These are phyloP conservation scores for Auricularia sp. DNA, from an alignment of 768 basidiomycete species.

Conservation along the genomic window DNA sequence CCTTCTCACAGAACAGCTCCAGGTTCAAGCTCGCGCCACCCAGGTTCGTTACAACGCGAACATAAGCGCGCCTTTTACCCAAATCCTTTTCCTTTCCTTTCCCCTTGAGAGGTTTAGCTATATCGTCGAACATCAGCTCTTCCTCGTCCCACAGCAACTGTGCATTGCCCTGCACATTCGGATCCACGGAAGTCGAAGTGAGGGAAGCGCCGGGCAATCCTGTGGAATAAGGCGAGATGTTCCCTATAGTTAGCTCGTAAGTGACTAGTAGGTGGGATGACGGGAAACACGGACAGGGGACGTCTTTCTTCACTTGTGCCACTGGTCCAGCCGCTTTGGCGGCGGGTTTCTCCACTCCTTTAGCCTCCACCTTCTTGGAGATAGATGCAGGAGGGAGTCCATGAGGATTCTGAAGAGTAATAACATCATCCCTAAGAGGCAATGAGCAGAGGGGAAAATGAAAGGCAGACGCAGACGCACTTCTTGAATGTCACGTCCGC, in stretches of 20 bases:
- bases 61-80: constrained; percentile 88
- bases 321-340: background rate
- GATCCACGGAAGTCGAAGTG: constrained; percentile 84
- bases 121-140: constrained; percentile 95
- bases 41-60: constrained; percentile 86
- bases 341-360: background rate
- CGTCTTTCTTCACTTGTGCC: constrained; percentile 32
- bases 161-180: constrained; percentile 60
- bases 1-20: constrained; percentile 85
- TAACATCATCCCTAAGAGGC: constrained; percentile 85
- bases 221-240: constrained; percentile 81
- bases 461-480: constrained; percentile 30
- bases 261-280: too few species aligned
- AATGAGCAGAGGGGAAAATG: too few species aligned
- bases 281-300: constrained; percentile 69
- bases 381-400: constrained; percentile 44
- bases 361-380: constrained; percentile 14
- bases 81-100: constrained; percentile 96
- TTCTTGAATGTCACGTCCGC: constrained; percentile 78
- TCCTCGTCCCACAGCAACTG: constrained; percentile 94
- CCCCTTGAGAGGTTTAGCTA: constrained; percentile 70
- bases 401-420: constrained; percentile 90
- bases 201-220: constrained; percentile 87
- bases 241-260: constrained; percentile 42
- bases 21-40: constrained; percentile 78